phyloP scores from a whole-genome alignment of 2,329 filamentous ascomycete genomes.

The Cytospora schulzeri region DNA sequence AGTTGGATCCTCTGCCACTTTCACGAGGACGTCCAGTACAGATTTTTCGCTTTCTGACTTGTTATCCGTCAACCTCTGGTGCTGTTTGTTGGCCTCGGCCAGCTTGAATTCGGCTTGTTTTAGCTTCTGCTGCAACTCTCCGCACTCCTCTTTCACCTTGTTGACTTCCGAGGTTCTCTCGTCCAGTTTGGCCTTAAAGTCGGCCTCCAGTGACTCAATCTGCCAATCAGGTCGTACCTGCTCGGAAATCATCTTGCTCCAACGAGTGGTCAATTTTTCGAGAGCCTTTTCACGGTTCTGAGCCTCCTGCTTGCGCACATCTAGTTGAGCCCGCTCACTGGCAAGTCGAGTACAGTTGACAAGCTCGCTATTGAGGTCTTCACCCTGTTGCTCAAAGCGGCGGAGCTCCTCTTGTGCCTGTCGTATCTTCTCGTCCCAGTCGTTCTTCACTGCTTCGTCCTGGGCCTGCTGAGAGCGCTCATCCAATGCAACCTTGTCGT shows the following conservation, averaged over 20 bases:
- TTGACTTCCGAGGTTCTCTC: constrained; percentile 59
- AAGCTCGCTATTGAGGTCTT: constrained; percentile 76
- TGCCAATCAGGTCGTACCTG: constrained; percentile 70
- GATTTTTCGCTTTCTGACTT: constrained; percentile 61
- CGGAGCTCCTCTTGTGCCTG: constrained; percentile 66
- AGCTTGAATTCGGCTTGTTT: constrained; percentile 77
- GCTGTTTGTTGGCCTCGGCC: constrained; percentile 63
- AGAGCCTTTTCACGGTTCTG: constrained; percentile 73
- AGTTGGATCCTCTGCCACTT: constrained; percentile 42
- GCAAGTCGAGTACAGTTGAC: constrained; percentile 80
- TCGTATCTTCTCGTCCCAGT: constrained; percentile 72
- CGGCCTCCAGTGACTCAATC: constrained; percentile 66
- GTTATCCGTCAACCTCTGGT: constrained; percentile 66
- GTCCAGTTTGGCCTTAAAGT: constrained; percentile 67
- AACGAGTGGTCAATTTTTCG: constrained; percentile 74
- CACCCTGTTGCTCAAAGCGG: constrained; percentile 70
- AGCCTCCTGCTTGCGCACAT: constrained; percentile 79
- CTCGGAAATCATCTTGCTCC: constrained; percentile 68
- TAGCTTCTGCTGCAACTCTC: constrained; percentile 70
- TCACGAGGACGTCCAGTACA: constrained; percentile 52
- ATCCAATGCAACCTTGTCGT: constrained; percentile 70
- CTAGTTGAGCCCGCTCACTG: constrained; percentile 79
- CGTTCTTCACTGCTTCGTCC: constrained; percentile 62
- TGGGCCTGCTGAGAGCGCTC: constrained; percentile 63
- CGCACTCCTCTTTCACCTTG: constrained; percentile 70